Evolutionary conservation across 345 rosid species (phyloP).

Genomic region (Euphorbia tirucalli): DNA sequence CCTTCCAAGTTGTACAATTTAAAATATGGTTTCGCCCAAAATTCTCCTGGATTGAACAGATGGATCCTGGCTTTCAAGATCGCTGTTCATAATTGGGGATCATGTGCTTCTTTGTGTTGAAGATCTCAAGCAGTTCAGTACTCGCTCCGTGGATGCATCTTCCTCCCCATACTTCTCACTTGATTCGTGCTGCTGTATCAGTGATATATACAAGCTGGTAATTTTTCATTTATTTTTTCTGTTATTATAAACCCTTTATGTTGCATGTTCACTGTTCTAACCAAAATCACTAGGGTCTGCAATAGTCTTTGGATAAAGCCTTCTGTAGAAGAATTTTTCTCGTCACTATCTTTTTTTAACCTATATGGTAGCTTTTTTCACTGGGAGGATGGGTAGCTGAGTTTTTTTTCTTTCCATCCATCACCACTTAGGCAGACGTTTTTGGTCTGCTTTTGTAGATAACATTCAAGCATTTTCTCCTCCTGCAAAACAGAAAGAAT

Average conservation of each 20-base stretch:
- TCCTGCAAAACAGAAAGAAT: neutral
- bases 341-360: too few relatives aligned
- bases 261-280: neutral
- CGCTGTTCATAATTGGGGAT: slow-evolving; percentile 65
- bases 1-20: slow-evolving; percentile 1
- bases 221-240: neutral
- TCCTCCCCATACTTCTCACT: slow-evolving; percentile 58
- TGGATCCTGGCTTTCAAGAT: slow-evolving; percentile 64
- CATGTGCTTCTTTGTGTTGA: slow-evolving; percentile 67
- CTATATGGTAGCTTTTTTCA: too few relatives aligned
- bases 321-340: too few relatives aligned
- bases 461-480: neutral
- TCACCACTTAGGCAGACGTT: neutral
- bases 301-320: too few relatives aligned
- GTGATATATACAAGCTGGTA: slow-evolving; percentile 65
- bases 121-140: slow-evolving; percentile 65
- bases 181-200: slow-evolving; percentile 56
- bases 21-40: slow-evolving; percentile 5
- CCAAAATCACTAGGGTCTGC: neutral
- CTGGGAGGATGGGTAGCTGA: too few relatives aligned
- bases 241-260: neutral
- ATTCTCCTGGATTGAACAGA: slow-evolving; percentile 40
- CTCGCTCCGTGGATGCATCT: slow-evolving; percentile 37
- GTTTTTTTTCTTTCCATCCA: neutral
- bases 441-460: too few relatives aligned